Conservation (phyloP, 2,329 filamentous ascomycete species). For the Colletotrichum viniferum region DNA sequence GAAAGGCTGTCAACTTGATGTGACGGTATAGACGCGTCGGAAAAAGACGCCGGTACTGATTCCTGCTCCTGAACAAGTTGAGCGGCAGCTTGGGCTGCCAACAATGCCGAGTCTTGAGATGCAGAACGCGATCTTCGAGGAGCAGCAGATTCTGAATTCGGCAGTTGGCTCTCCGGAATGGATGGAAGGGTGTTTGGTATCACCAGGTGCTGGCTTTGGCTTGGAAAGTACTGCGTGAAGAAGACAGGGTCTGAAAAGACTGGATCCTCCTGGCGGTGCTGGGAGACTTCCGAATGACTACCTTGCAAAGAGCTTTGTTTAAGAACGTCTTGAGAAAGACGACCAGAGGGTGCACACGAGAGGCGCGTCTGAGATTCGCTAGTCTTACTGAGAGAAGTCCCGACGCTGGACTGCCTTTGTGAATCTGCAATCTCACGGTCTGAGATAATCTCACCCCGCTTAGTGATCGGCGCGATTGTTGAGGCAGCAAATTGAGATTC, state of each 20-base stretch:
- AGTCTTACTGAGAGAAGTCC: slow-evolving; percentile 7
- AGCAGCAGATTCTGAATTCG: not conserved
- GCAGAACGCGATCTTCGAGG: not conserved
- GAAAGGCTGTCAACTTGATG: slow-evolving; percentile 4
- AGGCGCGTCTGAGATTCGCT: not conserved
- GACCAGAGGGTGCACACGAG: not conserved
- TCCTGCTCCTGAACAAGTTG: not conserved
- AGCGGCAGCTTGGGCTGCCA: not conserved
- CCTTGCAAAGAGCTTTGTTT: not conserved
- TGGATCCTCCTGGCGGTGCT: not conserved
- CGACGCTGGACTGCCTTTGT: slow-evolving; percentile 15
- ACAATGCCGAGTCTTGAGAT: not conserved
- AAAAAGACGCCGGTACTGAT: not conserved
- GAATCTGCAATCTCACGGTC: slow-evolving; percentile 15
- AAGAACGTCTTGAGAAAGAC: not conserved
- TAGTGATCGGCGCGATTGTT: not conserved
- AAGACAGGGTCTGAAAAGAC: not conserved
- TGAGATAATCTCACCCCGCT: not conserved
- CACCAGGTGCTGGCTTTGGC: not conserved
- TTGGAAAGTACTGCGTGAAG: not conserved
- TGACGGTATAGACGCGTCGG: slow-evolving; percentile 7
- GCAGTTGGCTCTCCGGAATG: not conserved
- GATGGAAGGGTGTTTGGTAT: not conserved
- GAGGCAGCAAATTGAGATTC: not conserved
- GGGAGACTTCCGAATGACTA: not conserved